These are phyloP conservation scores for Ceratocystis cubensis DNA, from an alignment of 2,329 filamentous ascomycete species.

Conservation along the genomic window DNA sequence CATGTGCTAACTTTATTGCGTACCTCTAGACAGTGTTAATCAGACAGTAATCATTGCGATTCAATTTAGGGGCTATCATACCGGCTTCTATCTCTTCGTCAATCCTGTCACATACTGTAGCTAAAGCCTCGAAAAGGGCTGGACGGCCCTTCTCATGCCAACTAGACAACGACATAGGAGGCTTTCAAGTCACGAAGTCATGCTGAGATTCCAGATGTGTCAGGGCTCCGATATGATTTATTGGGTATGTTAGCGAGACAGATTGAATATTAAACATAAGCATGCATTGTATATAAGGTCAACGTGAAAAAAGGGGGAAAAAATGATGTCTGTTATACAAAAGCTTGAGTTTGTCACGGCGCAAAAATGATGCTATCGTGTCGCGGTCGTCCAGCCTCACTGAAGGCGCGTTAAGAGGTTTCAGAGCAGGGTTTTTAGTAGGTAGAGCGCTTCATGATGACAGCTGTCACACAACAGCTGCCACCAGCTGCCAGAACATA, in stretches of 20 bases:
- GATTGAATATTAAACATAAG: not conserved
- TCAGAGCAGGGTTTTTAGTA: not conserved
- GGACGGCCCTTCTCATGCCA: slow-evolving; percentile 32
- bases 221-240: not conserved
- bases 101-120: slow-evolving; percentile 31
- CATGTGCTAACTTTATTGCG: slow-evolving; percentile 24
- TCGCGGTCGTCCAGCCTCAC: not conserved
- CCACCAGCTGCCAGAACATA: not conserved
- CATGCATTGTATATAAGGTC: slow-evolving; percentile 7
- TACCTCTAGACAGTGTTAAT: slow-evolving; percentile 9
- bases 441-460: not conserved
- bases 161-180: slow-evolving; percentile 27
- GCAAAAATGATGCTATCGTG: not conserved
- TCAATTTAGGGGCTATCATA: slow-evolving; percentile 23
- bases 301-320: not conserved
- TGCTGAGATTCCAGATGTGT: not conserved
- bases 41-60: not conserved
- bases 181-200: slow-evolving; percentile 9
- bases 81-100: slow-evolving; percentile 30
- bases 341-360: not conserved
- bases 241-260: not conserved
- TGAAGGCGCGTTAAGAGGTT: slow-evolving; percentile 4
- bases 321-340: not conserved
- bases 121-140: slow-evolving; percentile 32
- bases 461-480: not conserved